These are phyloP conservation scores for Cyberlindnera petersonii DNA, from an alignment of 805 yeast species.

Conservation along the genomic window DNA sequence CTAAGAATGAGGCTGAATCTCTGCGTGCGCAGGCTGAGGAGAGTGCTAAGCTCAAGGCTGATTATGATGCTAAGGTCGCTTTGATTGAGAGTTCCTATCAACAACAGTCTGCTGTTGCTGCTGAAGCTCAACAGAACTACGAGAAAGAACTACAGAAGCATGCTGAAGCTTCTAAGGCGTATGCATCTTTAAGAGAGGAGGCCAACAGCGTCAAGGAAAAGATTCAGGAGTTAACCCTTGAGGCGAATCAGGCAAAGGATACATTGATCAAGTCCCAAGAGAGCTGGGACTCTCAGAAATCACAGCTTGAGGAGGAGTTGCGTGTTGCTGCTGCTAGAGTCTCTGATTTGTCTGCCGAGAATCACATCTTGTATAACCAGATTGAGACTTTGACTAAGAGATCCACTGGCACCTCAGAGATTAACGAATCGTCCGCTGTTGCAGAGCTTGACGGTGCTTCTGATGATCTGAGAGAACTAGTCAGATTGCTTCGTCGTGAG, in stretches of 20 bases:
- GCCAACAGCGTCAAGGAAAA: slow-evolving; percentile 29
- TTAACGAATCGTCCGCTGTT: no score
- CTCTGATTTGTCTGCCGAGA: slow-evolving; percentile 62
- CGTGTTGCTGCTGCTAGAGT: slow-evolving; percentile 41
- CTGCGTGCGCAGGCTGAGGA: slow-evolving; percentile 21
- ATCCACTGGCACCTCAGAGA: not conserved
- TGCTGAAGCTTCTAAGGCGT: slow-evolving; percentile 43
- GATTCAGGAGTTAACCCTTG: slow-evolving; percentile 24
- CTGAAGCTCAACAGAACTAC: slow-evolving; percentile 50
- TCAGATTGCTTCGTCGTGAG: slow-evolving; percentile 65
- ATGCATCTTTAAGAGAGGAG: slow-evolving; percentile 39
- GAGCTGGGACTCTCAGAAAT: slow-evolving; percentile 44
- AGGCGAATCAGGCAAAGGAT: slow-evolving; percentile 30
- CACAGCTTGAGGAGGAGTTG: slow-evolving; percentile 44
- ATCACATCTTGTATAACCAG: slow-evolving; percentile 63
- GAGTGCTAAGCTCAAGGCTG: slow-evolving; percentile 27
- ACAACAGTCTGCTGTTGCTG: slow-evolving; percentile 43
- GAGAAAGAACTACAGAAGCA: slow-evolving; percentile 52
- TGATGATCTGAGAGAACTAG: slow-evolving; percentile 46
- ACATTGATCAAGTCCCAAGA: slow-evolving; percentile 35
- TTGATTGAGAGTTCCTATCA: slow-evolving; percentile 35
- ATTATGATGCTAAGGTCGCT: slow-evolving; percentile 30
- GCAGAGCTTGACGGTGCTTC: slow-evolving; percentile 18
- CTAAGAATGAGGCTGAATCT: slow-evolving; percentile 18
- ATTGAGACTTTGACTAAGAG: slow-evolving; percentile 41